Base-by-base conservation (phyloP, 495 filamentous ascomycete genomes). In the Neurospora discreta region DNA sequence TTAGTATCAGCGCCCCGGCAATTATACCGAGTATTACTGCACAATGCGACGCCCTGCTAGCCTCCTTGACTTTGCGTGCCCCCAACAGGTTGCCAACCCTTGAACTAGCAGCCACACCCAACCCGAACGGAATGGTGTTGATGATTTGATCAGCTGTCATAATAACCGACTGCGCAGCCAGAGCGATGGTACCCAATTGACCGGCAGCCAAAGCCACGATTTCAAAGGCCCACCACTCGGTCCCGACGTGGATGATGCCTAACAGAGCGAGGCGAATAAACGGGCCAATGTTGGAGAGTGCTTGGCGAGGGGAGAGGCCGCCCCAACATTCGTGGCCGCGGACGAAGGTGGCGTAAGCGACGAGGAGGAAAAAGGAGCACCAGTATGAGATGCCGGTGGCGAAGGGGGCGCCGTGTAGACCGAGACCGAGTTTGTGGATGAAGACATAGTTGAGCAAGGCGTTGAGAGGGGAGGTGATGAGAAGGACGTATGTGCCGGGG, bases 221-320 rank as follows among this genome's bases (percentile, higher is more conserved):
- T 81, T 97, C 94, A 75, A 96, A 97, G 0, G 94, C 94, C 93
- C 94, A 97, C 94, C 94, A 97, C 81, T 97, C 93, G 0, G 92
- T 96, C 9, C 94, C 94, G 30, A 97, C 91, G 75, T 97, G 94
- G n/a, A 97, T 78, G 58, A 97, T 83, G 6, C 94, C 94, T 1
- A 97, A 81, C 41, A 90, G 75, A 8, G 94, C 92, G 7, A 98
- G 87, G 9, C 90, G 88, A 3, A 91, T 85, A 75, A 98, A 98
- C 0, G 89, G 90, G 39, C 88, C 80, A 23, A 91, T 82, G 76
- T 93, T 91, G 23, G 85, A 81, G 40, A 92, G 75, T 23, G 89
- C 90, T 30, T 85, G 85, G 3, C 85, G 83, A 5, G 74, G 78
- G 6, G 89, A 87, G 84, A 93, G 91, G 3, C 94, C 94, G 44